Evolutionary conservation across 164 flowering plant species (phyloP), one percentile per base, ranked within the genome.

Genomic region (Piper longum): DNA sequence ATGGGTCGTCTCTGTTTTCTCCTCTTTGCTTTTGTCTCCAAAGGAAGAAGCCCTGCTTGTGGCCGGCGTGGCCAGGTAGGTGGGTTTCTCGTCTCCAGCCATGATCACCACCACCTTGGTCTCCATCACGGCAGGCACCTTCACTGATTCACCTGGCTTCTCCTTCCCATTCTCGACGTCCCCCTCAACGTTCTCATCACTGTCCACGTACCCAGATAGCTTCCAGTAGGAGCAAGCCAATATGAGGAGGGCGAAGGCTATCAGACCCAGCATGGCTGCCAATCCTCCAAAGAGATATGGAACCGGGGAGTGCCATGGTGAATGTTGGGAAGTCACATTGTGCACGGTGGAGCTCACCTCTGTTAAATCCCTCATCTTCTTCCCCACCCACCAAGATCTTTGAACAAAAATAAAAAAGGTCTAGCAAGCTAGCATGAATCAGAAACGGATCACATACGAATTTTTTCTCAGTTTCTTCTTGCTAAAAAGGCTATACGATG

Each of bases 241-340:
- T 42, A 87, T 81, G 26, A 89, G 63, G 9, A 89, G 84, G 16
- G 96, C 91, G 62, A 89, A 87, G 17, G 96, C 93, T 40, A 87
- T 85, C 52, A 89, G 80, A n/a, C 89, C 95, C 36, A 89, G 66
- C 89, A 85, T 83, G 54, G 89, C 96, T 2, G 96, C 91, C 44
- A 87, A 54, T 5, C 93, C 96, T 0, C 93, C 89, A 66, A 89
- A 89, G n/a, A 89, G 79, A 76, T 89, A 89, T 3, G 96, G 96
- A 41, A 89, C 86, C 14, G 96, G 96, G 4, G 96, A 87, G 72
- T 85, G 89, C 96, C 91, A 85, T 57, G 86, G 83, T 2, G 92
- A 77, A 71, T 76, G 80, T 41, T 56, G 76, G 8, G 45, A 39
- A 18, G 63, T 16, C 8, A 66, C 42, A 36, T 44, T 5, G 14